Base-by-base conservation (phyloP, 2,329 filamentous ascomycete genomes). In the Neopestalotiopsis sp. region DNA sequence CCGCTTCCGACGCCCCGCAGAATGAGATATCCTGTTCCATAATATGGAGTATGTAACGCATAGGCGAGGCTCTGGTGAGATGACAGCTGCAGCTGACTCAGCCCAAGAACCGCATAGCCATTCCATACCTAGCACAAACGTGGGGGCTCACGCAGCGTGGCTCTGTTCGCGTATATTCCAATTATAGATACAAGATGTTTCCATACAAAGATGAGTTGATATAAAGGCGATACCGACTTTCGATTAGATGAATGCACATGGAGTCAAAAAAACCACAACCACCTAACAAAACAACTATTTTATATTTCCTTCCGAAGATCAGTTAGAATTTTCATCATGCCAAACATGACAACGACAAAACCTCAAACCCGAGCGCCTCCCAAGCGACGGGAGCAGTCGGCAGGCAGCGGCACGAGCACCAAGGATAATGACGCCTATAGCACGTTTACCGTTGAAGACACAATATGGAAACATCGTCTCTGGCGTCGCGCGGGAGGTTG, bases 401-500 rank as follows among this genome's bases (percentile, higher is more conserved):
- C 20, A 7, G 24, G 30, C 42, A 45, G 42, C n/a, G 20, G 42
- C 20, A 28, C 62, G n/a, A 65, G 62, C 30, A 65, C 62, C 9
- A 65, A 65, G 30, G 62, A 52, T 13, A 40, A 65, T 24, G 62
- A 65, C 30, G 4, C 62, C 4, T 40, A 45, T 38, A 28, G 40
- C 38, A 52, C 20, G 12, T 52, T 49, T 38, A 9, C 14, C 7
- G 20, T 52, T 9, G 38, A 65, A 12, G 62, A 65, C 24, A 30
- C 40, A 5, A 14, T 30, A 10, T 65, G 62, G 38, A 65, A 65
- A 24, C 38, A 49, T 28, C 62, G 62, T 5, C 38, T 65, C 38
- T 45, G 62, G 62, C 38, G 62, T 13, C 62, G 62, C 1, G 62
- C 4, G 12, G 62, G 62, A 24, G 20, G 62, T 24, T 65, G 38